These are phyloP conservation scores for Penicillium silybi DNA, from an alignment of 495 filamentous ascomycete species.

Conservation along the genomic window DNA sequence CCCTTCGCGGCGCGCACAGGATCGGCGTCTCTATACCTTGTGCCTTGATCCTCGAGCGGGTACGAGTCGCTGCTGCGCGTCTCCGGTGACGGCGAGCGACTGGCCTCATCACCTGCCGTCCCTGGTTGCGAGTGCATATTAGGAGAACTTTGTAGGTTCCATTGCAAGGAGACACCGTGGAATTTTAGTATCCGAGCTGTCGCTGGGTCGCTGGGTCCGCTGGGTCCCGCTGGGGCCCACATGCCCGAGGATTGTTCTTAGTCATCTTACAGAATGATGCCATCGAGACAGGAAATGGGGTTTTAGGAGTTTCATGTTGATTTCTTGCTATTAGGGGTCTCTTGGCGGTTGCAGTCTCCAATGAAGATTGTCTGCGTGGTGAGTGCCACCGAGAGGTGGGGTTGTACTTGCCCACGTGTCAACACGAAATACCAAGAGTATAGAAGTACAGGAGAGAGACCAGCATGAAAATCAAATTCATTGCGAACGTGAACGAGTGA, in stretches of 20 bases:
- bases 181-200: neutral
- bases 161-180: neutral
- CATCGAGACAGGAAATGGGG: neutral
- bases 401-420: neutral
- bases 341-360: neutral
- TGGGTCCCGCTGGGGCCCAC: neutral
- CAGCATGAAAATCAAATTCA: neutral
- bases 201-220: too few relatives aligned
- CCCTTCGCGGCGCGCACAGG: neutral
- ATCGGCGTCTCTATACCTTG: constrained; percentile 15
- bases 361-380: neutral
- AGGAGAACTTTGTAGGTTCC: neutral
- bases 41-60: constrained; percentile 6
- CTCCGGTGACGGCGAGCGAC: neutral
- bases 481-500: constrained; percentile 6
- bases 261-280: constrained; percentile 4
- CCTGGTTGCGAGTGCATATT: constrained; percentile 15
- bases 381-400: too few relatives aligned
- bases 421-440: too few relatives aligned
- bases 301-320: neutral
- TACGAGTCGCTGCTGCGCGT: neutral
- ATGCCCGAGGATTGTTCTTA: neutral
- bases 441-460: neutral
- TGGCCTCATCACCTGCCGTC: neutral
- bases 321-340: neutral